Percentiles rank a stretch among this genome's conserved stretches.
Evolutionary conservation across 177 flowering plant genomes (phyloP).

Genomic region (Vitis hybrid): DNA sequence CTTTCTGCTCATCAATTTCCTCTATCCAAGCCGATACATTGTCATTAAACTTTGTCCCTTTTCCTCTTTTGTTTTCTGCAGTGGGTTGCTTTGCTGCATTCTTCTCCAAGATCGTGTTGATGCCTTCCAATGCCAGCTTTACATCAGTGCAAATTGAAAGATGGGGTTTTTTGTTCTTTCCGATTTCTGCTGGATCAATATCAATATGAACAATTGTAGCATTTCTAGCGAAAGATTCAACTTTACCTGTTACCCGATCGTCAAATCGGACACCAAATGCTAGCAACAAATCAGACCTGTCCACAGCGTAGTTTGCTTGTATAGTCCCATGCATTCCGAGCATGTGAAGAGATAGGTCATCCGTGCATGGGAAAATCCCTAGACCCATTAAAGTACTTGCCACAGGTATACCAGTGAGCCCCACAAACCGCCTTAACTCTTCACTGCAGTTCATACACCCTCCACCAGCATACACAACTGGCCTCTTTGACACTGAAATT

Average conservation of each 20-base stretch:
- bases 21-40: conserved; percentile 66
- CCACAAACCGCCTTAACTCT: conserved; percentile 60
- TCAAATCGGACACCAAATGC: conserved; percentile 90
- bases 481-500: conserved; percentile 54
- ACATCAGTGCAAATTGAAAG: conserved; percentile 70
- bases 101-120: conserved; percentile 54
- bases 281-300: conserved; percentile 69
- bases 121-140: conserved; percentile 53
- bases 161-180: conserved; percentile 87
- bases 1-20: conserved; percentile 62
- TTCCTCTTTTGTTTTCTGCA: too few species aligned
- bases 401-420: conserved; percentile 69
- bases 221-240: conserved; percentile 80
- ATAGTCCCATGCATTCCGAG: conserved; percentile 96
- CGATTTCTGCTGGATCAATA: conserved; percentile 83
- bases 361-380: conserved; percentile 48
- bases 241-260: conserved; percentile 85
- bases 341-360: conserved; percentile 64
- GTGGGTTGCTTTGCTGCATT: background rate
- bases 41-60: conserved; percentile 18
- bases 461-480: conserved; percentile 69
- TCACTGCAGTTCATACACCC: conserved; percentile 71
- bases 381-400: conserved; percentile 80
- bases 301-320: conserved; percentile 83
- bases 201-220: conserved; percentile 87